Percentiles rank a stretch among this genome's conserved stretches.
phyloP scores from a whole-genome alignment of 305 asterid genomes.

The Fraxinus velutina region DNA sequence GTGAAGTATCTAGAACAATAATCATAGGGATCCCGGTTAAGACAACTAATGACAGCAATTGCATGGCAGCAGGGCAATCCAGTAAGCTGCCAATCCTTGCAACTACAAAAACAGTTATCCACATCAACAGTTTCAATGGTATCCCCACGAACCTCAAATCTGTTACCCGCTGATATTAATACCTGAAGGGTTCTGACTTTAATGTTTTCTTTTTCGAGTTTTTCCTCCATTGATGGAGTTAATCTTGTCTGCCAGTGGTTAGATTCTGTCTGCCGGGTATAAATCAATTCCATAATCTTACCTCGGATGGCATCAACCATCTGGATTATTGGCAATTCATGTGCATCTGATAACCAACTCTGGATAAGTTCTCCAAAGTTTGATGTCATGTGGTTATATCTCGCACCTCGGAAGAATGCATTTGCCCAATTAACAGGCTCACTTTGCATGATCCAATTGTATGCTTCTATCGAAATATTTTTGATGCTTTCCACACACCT shows the following conservation, averaged over 20 bases:
- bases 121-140: not conserved
- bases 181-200: slow-evolving; percentile 25
- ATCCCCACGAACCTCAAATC: not conserved
- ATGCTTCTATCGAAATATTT: not conserved
- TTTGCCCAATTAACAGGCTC: slow-evolving; percentile 43
- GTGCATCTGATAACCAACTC: not conserved
- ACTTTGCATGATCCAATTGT: not conserved
- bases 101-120: not conserved
- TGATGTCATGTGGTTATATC: not conserved
- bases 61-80: not conserved
- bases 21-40: not conserved
- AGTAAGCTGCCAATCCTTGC: not conserved
- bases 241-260: not conserved
- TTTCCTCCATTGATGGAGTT: slow-evolving; percentile 76
- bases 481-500: not conserved
- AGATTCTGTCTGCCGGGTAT: not conserved
- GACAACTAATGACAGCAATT: not conserved
- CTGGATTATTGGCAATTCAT: not conserved
- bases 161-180: not conserved
- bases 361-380: not conserved
- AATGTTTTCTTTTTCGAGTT: slow-evolving; percentile 56
- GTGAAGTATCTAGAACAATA: not conserved
- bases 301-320: not conserved
- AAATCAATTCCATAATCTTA: not conserved
- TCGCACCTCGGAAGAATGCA: not conserved